A percentile compares a stretch with the other conserved stretches of the same genome.
These are phyloP conservation scores for Coelastrella sp. DNA, from an alignment of 139 green algal species.

Conservation along the genomic window DNA sequence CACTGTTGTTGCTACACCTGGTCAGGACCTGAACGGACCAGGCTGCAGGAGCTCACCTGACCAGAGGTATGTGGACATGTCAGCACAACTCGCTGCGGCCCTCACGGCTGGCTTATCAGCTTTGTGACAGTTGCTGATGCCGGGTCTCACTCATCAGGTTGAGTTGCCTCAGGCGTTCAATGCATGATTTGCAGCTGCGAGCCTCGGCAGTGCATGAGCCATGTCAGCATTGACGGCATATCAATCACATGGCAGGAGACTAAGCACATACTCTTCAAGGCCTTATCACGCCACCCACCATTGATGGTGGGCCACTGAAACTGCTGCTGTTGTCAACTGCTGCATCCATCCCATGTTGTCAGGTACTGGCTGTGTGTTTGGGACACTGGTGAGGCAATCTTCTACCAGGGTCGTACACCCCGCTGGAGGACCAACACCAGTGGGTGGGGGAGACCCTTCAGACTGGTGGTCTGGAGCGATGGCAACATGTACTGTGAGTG, in stretches of 20 bases:
- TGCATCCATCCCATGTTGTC: no score
- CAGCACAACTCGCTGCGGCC: background rate
- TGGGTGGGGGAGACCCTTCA: background rate
- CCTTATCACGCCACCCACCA: no score
- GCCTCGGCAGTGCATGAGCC: no score
- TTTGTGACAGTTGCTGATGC: no score
- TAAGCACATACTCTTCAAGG: no score
- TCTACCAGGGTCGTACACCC: background rate
- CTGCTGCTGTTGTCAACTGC: background rate
- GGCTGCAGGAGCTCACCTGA: background rate
- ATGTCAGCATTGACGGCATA: no score
- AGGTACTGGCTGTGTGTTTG: conserved; percentile 1
- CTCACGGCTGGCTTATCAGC: background rate
- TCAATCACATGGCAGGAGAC: no score
- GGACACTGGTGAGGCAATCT: background rate
- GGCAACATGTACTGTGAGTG: conserved; percentile 3
- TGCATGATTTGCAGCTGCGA: no score
- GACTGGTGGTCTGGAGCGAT: background rate
- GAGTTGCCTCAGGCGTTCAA: no score
- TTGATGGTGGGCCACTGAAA: no score
- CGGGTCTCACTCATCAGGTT: no score
- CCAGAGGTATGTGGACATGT: background rate
- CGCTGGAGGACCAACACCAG: background rate
- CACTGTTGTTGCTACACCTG: background rate
- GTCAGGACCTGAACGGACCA: background rate